Percentiles rank a stretch among this genome's conserved stretches.
phyloP scores from a whole-genome alignment of 495 filamentous ascomycete species.

The Penicillium fimorum region DNA sequence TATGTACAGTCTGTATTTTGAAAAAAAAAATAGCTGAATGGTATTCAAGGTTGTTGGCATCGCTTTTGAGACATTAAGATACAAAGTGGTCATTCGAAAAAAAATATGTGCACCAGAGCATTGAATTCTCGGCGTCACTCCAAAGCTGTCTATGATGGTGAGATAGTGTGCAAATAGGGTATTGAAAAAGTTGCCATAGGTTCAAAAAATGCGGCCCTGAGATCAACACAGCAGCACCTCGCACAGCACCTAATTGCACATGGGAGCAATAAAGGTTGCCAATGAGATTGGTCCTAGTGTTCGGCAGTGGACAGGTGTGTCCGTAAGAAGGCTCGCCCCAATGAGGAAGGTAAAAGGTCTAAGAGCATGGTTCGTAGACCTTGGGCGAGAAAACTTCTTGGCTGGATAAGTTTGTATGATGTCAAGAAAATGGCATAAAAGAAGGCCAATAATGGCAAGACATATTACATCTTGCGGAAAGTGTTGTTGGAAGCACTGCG shows the following conservation, averaged over 20 bases:
- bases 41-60: neutral
- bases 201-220: neutral
- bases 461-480: constrained; percentile 50
- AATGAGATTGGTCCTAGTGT: neutral
- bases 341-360: neutral
- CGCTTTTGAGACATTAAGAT: constrained; percentile 5
- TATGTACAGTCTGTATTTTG: too few species aligned
- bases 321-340: neutral
- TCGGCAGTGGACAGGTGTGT: neutral
- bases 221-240: neutral
- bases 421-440: constrained; percentile 3
- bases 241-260: neutral
- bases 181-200: neutral
- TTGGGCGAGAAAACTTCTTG: neutral
- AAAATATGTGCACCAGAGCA: neutral
- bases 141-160: neutral
- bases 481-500: constrained; percentile 54
- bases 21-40: neutral
- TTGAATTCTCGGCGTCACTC: neutral
- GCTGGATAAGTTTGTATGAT: neutral
- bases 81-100: constrained; percentile 3
- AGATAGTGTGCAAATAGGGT: neutral
- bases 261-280: neutral
- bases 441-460: neutral
- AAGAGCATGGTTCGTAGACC: neutral